Evolutionary conservation across 75 land plant genomes (phyloP), one percentile per base, ranked within the genome.

Genomic region (Cupressus sempervirens): DNA sequence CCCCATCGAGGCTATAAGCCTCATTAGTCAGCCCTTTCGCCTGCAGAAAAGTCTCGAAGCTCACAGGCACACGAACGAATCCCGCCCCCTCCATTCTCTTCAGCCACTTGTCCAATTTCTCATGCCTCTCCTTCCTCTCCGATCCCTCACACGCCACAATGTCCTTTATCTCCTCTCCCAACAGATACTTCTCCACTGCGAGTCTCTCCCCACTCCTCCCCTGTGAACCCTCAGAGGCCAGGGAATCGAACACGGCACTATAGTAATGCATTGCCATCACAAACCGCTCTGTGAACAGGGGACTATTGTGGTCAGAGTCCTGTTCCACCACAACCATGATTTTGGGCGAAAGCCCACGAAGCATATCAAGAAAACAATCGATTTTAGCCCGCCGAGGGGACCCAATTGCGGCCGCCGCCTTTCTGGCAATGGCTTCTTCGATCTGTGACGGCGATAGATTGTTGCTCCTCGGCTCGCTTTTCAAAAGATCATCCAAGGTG

Each of bases 311-410:
- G 86, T 92, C 92, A 12, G 97, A 92, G 80, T 96, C 97, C 86
- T 96, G 98, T 88, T 96, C 98, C 6, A 93, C 87, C 15, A 93
- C 89, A 38, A 95, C 91, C 93, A 96, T 91, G 80, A 95, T 67
- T 79, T 96, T 96, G 14, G 98, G 98, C 3, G 90, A 85, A 41
- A 94, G 85, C 8, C 91, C 85, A 84, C 93, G 88, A 53, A 96
- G 45, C n/a, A 88, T 76, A 8, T 65, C 83, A 7, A 96, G 88
- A 38, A 96, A 90, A 67, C 84, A 79, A 50, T 90, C 93, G 38
- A 87, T 86, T 32, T 84, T 89, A 1, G 8, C 23, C 15, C 36
- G 0, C 16, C 29, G 52, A 46, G 82, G 18, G 73, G 43, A 9
- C n/a, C 29, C 50, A 53, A 85, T 84, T 53, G 83, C 90, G 1